These are phyloP conservation scores for Microbotryomycetes sp. DNA, from an alignment of 1,284 basidiomycete genomes.

Conservation along the genomic window DNA sequence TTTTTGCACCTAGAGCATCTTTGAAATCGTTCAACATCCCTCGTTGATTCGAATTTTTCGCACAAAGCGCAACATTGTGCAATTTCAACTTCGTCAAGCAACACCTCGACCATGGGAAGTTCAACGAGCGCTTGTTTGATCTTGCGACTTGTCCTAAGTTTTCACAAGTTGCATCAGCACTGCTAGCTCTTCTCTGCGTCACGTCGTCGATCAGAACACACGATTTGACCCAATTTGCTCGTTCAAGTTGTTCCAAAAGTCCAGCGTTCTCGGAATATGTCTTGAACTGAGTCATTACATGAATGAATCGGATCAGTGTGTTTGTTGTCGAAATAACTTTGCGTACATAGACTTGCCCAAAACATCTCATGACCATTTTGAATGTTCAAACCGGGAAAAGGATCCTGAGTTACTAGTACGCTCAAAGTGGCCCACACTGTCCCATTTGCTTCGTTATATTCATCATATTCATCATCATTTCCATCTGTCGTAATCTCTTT, in stretches of 20 bases:
- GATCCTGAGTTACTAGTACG: slow-evolving; percentile 16
- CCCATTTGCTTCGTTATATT: not conserved
- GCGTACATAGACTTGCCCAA: slow-evolving; percentile 8
- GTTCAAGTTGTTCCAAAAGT: slow-evolving; percentile 15
- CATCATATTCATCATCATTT: not conserved
- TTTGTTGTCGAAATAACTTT: not conserved
- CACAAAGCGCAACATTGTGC: slow-evolving; percentile 17
- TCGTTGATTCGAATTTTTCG: slow-evolving; percentile 7
- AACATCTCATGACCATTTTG: slow-evolving; percentile 16
- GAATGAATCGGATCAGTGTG: not conserved
- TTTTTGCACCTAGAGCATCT: slow-evolving; percentile 25
- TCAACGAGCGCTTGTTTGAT: slow-evolving; percentile 22
- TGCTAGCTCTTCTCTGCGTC: not conserved
- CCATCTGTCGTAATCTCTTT: not conserved
- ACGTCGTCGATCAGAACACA: not conserved
- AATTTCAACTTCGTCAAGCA: slow-evolving; percentile 15
- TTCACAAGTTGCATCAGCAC: not conserved
- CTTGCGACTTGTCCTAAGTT: slow-evolving; percentile 12
- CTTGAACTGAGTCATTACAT: slow-evolving; percentile 16
- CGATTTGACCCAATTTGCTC: slow-evolving; percentile 17
- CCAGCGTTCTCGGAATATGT: slow-evolving; percentile 24
- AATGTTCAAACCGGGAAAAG: slow-evolving; percentile 16
- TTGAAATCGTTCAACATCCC: slow-evolving; percentile 10
- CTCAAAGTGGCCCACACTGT: slow-evolving; percentile 5
- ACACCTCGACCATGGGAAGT: slow-evolving; percentile 19